Conservation (phyloP, 257 asterid genomes). For the Solanum sitiens region DNA sequence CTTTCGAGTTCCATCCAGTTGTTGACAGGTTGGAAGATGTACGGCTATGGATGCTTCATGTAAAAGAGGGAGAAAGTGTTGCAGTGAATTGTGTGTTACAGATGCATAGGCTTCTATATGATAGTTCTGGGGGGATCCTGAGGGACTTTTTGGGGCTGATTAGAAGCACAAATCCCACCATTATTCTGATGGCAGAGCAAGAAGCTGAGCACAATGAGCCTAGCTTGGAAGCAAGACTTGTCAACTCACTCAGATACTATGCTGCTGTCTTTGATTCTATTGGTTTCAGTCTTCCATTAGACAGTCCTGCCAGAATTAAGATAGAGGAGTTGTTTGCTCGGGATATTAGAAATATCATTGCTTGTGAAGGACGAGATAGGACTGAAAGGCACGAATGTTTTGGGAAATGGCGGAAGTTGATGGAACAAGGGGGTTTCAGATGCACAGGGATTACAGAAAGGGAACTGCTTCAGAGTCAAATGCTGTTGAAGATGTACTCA, state of each 20-base stretch:
- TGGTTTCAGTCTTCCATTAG: conserved; percentile 41
- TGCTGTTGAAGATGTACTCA: conserved; percentile 73
- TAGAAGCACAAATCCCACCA: conserved; percentile 64
- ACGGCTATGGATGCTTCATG: conserved; percentile 98
- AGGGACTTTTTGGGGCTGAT: conserved; percentile 61
- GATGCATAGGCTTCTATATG: conserved; percentile 74
- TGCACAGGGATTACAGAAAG: conserved; percentile 39
- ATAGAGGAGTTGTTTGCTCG: conserved; percentile 73
- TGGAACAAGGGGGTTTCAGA: conserved; percentile 65
- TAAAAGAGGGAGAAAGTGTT: conserved; percentile 71
- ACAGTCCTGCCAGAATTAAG: conserved; percentile 48
- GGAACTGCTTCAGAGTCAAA: conserved; percentile 58
- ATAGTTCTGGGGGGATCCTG: conserved; percentile 36
- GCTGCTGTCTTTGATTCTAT: conserved; percentile 72
- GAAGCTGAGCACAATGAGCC: conserved; percentile 62
- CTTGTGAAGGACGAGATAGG: conserved; percentile 79
- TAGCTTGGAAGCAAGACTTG: conserved; percentile 42
- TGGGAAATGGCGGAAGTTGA: conserved; percentile 46
- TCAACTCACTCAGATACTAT: conserved; percentile 51
- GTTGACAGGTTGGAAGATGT: conserved; percentile 90
- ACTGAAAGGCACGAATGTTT: conserved; percentile 61
- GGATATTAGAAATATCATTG: conserved; percentile 59
- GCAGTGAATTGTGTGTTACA: conserved; percentile 75
- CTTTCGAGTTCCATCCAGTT: conserved; percentile 85
- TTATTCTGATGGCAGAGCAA: conserved; percentile 71